Evolutionary conservation across 2,329 filamentous ascomycete species (phyloP).

Genomic region (Aspergillus transmontanensis): DNA sequence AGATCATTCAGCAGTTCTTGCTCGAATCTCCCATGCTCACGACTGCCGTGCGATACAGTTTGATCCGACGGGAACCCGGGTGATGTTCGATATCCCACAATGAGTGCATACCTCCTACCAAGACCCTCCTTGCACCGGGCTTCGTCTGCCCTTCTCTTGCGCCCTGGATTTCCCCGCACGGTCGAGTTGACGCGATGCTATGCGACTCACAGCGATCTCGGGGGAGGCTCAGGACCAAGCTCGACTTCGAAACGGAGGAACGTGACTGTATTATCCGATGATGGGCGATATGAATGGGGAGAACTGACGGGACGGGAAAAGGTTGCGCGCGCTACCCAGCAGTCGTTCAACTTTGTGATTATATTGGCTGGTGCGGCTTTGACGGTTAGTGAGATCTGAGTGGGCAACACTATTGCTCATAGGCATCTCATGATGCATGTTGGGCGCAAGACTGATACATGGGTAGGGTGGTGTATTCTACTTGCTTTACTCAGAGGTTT

Average conservation of each 20-base stretch:
- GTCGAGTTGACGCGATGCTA: constrained; percentile 50
- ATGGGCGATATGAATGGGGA: constrained; percentile 78
- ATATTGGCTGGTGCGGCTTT: constrained; percentile 73
- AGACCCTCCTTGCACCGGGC: constrained; percentile 22
- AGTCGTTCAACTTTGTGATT: constrained; percentile 83
- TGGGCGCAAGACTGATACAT: background rate
- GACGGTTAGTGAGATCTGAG: constrained; percentile 59
- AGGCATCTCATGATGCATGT: background rate
- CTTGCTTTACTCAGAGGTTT: constrained; percentile 78
- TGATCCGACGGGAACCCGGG: constrained; percentile 20
- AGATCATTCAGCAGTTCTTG: background rate
- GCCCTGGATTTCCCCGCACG: constrained; percentile 40
- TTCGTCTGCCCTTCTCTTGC: constrained; percentile 28
- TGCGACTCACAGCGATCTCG: constrained; percentile 59
- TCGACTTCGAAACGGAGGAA: constrained; percentile 54
- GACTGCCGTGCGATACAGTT: background rate
- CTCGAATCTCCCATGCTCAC: constrained; percentile 7
- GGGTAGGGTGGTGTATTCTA: constrained; percentile 73
- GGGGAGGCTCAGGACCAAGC: constrained; percentile 41
- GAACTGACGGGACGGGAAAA: constrained; percentile 78
- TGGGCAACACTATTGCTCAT: background rate
- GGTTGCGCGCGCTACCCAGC: constrained; percentile 80
- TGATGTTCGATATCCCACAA: constrained; percentile 20
- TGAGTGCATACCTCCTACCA: constrained; percentile 29
- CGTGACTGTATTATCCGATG: constrained; percentile 84